These are phyloP conservation scores for Hexamita inflata DNA, from an alignment of 208 protist species.

Conservation along the genomic window DNA sequence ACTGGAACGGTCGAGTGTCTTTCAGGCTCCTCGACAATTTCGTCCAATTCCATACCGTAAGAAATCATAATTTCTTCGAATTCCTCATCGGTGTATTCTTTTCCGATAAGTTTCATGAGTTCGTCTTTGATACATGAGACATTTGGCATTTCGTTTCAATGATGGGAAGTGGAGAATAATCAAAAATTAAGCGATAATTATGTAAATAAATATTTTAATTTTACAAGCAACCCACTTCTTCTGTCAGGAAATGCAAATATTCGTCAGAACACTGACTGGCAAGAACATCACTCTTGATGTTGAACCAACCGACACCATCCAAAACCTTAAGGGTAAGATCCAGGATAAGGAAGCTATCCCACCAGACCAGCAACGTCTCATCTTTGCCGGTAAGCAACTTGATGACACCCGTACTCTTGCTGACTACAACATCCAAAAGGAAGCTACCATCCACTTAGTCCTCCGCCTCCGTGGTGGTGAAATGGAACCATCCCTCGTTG, in stretches of 20 bases:
- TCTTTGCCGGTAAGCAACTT: slow-evolving; percentile 83
- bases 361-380: slow-evolving; percentile 68
- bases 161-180: background rate
- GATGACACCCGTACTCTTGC: slow-evolving; percentile 82
- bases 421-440: slow-evolving; percentile 97
- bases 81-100: slow-evolving; percentile 26
- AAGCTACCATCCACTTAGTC: slow-evolving; percentile 93
- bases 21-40: slow-evolving; percentile 22
- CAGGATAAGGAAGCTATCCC: slow-evolving; percentile 80
- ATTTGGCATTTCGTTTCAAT: slow-evolving; percentile 27
- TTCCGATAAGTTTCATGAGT: slow-evolving; percentile 17
- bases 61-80: slow-evolving; percentile 7
- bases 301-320: slow-evolving; percentile 77
- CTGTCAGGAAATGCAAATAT: background rate
- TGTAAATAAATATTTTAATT: too few species aligned
- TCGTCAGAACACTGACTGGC: slow-evolving; percentile 46
- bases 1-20: background rate
- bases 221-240: background rate
- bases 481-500: slow-evolving; percentile 87
- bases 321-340: slow-evolving; percentile 89
- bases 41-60: slow-evolving; percentile 38
- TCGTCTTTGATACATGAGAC: background rate
- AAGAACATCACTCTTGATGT: slow-evolving; percentile 93
- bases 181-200: background rate
- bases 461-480: slow-evolving; percentile 73